phyloP scores from a whole-genome alignment of 306 rosid genomes.

The Lathyrus oleraceus region DNA sequence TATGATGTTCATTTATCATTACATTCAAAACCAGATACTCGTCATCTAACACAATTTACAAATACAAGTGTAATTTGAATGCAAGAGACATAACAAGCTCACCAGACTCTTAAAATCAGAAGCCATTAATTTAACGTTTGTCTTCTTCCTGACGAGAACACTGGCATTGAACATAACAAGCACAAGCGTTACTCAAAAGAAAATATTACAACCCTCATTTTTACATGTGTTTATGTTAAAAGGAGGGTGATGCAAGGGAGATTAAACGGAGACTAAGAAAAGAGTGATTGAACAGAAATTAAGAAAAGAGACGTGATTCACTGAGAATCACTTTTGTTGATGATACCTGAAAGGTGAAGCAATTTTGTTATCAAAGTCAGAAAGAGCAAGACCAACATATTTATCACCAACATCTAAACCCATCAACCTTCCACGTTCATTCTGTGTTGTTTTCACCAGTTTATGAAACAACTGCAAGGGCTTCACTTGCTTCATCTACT shows the following conservation, averaged over 20 bases:
- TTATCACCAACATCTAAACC: slow-evolving; percentile 87
- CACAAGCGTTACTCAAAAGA: background rate
- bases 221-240: background rate
- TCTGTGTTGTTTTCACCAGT: slow-evolving; percentile 33
- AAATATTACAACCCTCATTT: background rate
- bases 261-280: too few species aligned
- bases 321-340: too few species aligned
- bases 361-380: slow-evolving; percentile 57
- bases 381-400: slow-evolving; percentile 81
- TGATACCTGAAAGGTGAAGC: slow-evolving; percentile 68
- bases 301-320: too few species aligned
- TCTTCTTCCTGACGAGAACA: slow-evolving; percentile 70
- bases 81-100: slow-evolving; percentile 31
- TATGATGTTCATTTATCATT: slow-evolving; percentile 13
- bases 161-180: slow-evolving; percentile 41
- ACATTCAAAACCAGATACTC: slow-evolving; percentile 6
- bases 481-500: slow-evolving; percentile 56
- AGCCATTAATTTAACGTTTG: slow-evolving; percentile 54
- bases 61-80: slow-evolving; percentile 23
- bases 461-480: slow-evolving; percentile 63
- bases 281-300: too few species aligned
- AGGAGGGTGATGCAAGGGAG: background rate
- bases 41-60: too few species aligned
- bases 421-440: slow-evolving; percentile 55
- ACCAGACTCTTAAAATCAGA: slow-evolving; percentile 66